These are phyloP conservation scores for Guyanaporus albipodus DNA, from an alignment of 768 basidiomycete genomes.

Conservation along the genomic window DNA sequence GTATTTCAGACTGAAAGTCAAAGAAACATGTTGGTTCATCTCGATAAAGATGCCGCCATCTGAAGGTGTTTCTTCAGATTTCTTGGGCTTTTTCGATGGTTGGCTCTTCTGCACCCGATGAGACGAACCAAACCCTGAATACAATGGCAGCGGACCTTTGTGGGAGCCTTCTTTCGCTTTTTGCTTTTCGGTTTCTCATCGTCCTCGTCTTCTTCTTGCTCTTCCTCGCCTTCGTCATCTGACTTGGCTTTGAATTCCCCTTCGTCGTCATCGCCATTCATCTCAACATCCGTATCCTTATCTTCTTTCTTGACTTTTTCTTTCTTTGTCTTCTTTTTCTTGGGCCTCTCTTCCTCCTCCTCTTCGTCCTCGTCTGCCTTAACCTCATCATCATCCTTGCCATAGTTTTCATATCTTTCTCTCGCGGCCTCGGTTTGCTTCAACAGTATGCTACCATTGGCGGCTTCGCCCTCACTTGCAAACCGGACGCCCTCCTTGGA, in stretches of 20 bases:
- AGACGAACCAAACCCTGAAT: neutral
- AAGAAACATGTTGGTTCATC: slow-evolving; percentile 85
- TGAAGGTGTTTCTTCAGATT: slow-evolving; percentile 50
- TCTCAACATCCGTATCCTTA: slow-evolving; percentile 42
- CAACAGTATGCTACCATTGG: slow-evolving; percentile 82
- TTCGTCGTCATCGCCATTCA: slow-evolving; percentile 47
- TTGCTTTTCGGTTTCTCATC: slow-evolving; percentile 51
- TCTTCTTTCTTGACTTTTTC: slow-evolving; percentile 40
- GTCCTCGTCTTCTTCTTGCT: slow-evolving; percentile 49
- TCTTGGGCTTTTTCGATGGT: slow-evolving; percentile 57
- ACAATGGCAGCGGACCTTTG: slow-evolving; percentile 40
- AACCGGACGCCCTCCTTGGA: slow-evolving; percentile 95
- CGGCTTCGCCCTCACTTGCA: slow-evolving; percentile 88
- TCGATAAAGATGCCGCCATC: slow-evolving; percentile 67
- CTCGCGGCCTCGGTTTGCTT: slow-evolving; percentile 63
- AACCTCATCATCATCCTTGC: slow-evolving; percentile 40
- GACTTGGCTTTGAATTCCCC: slow-evolving; percentile 41
- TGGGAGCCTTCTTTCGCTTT: slow-evolving; percentile 60
- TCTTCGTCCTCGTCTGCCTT: slow-evolving; percentile 40
- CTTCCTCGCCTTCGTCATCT: slow-evolving; percentile 45
- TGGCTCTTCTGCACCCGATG: slow-evolving; percentile 27
- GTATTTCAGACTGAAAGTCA: slow-evolving; percentile 97
- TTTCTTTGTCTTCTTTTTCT: slow-evolving; percentile 32
- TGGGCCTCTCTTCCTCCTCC: slow-evolving; percentile 25
- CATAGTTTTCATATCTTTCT: slow-evolving; percentile 38